Evolutionary conservation across 164 flowering plant genomes (phyloP).

Genomic region (Liquidambar formosana): DNA sequence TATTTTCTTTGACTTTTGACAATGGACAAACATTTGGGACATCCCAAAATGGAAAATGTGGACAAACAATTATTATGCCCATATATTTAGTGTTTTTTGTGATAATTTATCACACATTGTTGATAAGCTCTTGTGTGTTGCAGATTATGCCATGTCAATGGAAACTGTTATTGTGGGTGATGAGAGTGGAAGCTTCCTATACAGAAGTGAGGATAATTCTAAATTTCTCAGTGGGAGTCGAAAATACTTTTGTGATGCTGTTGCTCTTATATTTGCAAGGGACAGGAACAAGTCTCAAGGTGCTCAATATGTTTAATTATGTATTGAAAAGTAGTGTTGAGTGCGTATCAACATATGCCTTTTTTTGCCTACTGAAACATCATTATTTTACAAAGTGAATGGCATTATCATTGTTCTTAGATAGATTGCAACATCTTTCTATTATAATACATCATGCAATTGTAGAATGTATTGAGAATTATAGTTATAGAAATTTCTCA

Average conservation of each 20-base stretch:
- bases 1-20: too few species aligned
- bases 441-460: too few species aligned
- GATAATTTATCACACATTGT: neutral
- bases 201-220: slow-evolving; percentile 27
- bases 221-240: slow-evolving; percentile 10
- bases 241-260: slow-evolving; percentile 30
- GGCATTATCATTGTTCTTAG: too few species aligned
- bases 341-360: neutral
- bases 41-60: too few species aligned
- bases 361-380: neutral
- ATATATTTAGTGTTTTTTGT: neutral
- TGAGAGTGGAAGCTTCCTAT: slow-evolving; percentile 40
- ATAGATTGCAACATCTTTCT: too few species aligned
- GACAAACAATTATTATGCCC: neutral
- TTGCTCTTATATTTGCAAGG: slow-evolving; percentile 65
- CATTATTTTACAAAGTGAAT: neutral
- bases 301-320: slow-evolving; percentile 10
- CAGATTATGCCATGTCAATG: slow-evolving; percentile 46
- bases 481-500: too few species aligned
- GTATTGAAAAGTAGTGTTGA: neutral
- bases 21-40: too few species aligned
- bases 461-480: too few species aligned
- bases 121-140: slow-evolving; percentile 11
- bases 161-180: slow-evolving; percentile 58
- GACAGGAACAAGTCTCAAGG: slow-evolving; percentile 52